A percentile compares a stretch with the other conserved stretches of the same genome.
Evolutionary conservation across 805 yeast genomes (phyloP).

Genomic region (Lachancea thermotolerans): DNA sequence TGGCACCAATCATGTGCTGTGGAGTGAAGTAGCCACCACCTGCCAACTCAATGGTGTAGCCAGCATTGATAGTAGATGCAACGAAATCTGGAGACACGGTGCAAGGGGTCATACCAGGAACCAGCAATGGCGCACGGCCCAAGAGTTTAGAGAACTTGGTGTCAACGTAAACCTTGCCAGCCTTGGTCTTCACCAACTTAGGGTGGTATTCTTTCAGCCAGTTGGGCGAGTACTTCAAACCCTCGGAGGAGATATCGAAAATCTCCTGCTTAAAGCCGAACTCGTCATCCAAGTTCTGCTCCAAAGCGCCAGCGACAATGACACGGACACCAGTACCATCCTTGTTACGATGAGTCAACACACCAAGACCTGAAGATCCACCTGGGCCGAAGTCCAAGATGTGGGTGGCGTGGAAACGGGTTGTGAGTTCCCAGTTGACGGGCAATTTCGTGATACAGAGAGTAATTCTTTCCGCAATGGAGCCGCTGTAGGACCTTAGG

Average conservation of each 20-base stretch:
- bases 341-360: conserved; percentile 91
- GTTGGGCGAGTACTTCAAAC: conserved; percentile 77
- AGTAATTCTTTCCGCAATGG: conserved; percentile 62
- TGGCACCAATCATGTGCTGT: conserved; percentile 61
- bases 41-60: conserved; percentile 94
- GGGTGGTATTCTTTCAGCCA: conserved; percentile 91
- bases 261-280: conserved; percentile 94
- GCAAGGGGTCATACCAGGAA: conserved; percentile 99
- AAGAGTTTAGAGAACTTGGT: conserved; percentile 88
- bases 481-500: conserved; percentile 49
- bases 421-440: conserved; percentile 92
- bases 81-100: conserved; percentile 93
- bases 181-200: conserved; percentile 64
- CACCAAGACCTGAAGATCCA: conserved; percentile 94
- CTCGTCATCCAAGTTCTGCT: conserved; percentile 66
- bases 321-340: conserved; percentile 98
- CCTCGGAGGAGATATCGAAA: conserved; percentile 59
- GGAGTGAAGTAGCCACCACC: conserved; percentile 97
- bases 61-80: conserved; percentile 90
- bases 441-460: conserved; percentile 81
- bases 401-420: conserved; percentile 76
- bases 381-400: conserved; percentile 98
- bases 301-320: conserved; percentile 89
- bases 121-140: conserved; percentile 94
- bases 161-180: conserved; percentile 76